These are phyloP conservation scores for Theobroma grandiflorum DNA, from an alignment of 441 rosid genomes.

Conservation along the genomic window DNA sequence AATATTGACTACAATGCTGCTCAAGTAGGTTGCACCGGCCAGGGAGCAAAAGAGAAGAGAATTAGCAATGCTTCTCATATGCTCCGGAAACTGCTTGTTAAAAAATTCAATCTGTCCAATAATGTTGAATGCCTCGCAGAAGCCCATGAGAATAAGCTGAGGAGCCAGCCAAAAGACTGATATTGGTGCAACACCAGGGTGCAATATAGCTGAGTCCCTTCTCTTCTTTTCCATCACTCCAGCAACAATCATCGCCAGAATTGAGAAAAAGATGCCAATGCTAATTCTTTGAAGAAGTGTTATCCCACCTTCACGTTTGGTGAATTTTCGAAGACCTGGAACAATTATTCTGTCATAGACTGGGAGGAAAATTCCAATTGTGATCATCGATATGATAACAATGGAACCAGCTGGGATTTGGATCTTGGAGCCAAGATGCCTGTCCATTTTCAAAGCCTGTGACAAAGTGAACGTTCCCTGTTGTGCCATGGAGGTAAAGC, in stretches of 20 bases:
- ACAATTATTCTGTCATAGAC: conserved; percentile 71
- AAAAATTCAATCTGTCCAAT: conserved; percentile 75
- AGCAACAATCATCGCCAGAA: conserved; percentile 60
- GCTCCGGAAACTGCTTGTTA: conserved; percentile 73
- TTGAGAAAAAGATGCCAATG: conserved; percentile 57
- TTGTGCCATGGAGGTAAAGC: conserved; percentile 51
- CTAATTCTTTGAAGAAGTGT: conserved; percentile 69
- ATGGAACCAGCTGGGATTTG: conserved; percentile 71
- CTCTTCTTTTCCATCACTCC: conserved; percentile 64
- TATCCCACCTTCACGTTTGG: conserved; percentile 69
- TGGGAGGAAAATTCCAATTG: conserved; percentile 76
- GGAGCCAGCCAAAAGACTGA: conserved; percentile 80
- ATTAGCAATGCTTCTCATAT: conserved; percentile 78
- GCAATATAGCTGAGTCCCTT: conserved; percentile 42
- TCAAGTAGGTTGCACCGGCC: conserved; percentile 58
- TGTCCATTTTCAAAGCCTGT: conserved; percentile 68
- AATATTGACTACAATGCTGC: conserved; percentile 43
- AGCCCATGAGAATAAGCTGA: conserved; percentile 70
- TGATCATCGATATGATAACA: conserved; percentile 50
- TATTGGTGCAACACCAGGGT: conserved; percentile 47
- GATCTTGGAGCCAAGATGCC: conserved; percentile 67
- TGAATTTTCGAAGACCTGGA: conserved; percentile 58
- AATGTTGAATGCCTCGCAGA: conserved; percentile 69
- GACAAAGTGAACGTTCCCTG: conserved; percentile 59
- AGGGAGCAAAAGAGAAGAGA: conserved; percentile 58